Evolutionary conservation across 129 eudicot genomes (phyloP), one percentile per base, ranked within the genome.

Genomic region (Tanacetum coccineum): DNA sequence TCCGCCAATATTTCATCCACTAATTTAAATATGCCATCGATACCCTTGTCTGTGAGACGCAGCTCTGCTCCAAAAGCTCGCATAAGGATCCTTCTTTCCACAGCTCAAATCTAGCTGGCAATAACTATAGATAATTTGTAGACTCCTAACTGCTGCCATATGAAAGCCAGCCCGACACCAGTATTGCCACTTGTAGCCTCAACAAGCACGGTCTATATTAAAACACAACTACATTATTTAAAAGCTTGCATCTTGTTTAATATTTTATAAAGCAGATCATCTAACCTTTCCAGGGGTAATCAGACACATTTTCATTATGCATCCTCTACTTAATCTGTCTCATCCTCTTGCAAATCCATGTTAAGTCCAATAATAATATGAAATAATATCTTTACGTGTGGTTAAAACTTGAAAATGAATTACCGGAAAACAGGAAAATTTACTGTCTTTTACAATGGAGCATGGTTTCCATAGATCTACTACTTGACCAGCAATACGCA

Each of bases 111-210:
- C 67, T 20, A 12, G 70, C 58, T 65, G 89, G 93, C 96, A n/a
- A 88, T 88, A 4, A 79, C 80, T 61, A 83, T 58, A n/a, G 21
- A 71, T 75, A 44, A 88, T 64, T 79, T 81, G 76, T 88, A 88
- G 66, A 85, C 85, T 80, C n/a, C 70, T 76, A 53, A 64, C 54
- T 65, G 96, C 96, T n/a, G 92, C 93, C n/a, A n/a, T 54, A 85
- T 63, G 70, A 70, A 85, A 21, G 89, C 96, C 66, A 88, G 74
- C 64, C 92, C 96, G 39, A 88, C 85, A 21, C 96, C 96, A 14
- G 89, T 85, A 65, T 87, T 89, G 44, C 96, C 96, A 46, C 87
- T 72, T n/a, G 90, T 85, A 28, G 64, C 75, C 76, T 89, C 96
- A 40, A 89, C 54, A 22, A 87, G 86, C 21, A 82, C 84, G 6